Percentiles rank a stretch among this genome's conserved stretches.
Evolutionary conservation across 176 grass and related monocot species (phyloP).

Genomic region (Rhynchospora breviuscula): DNA sequence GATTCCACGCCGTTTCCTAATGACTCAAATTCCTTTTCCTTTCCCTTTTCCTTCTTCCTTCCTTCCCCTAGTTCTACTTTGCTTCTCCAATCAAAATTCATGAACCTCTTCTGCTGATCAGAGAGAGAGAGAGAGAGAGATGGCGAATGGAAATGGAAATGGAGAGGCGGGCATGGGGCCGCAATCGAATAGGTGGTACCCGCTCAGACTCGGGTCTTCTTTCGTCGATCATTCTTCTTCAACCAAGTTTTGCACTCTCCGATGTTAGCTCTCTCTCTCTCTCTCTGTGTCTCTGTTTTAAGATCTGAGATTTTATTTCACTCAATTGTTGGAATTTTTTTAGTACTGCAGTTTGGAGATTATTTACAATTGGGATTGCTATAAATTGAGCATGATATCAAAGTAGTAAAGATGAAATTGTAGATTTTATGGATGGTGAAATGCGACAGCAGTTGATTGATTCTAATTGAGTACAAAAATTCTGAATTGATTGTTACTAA

Average conservation of each 20-base stretch:
- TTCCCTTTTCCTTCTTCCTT: neutral
- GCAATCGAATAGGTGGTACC: slow-evolving; percentile 15
- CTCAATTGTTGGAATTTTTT: neutral
- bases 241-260: slow-evolving; percentile 33
- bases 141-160: slow-evolving; percentile 1
- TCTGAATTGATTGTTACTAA: neutral
- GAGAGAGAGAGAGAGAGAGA: neutral
- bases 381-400: neutral
- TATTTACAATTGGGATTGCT: neutral
- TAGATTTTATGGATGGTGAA: neutral
- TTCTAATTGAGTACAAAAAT: neutral
- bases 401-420: neutral
- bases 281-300: neutral
- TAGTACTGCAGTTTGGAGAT: neutral
- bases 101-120: neutral
- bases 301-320: neutral
- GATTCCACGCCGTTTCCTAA: too few species aligned
- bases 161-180: neutral
- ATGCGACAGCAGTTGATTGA: neutral
- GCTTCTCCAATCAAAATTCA: neutral
- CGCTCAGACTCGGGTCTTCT: slow-evolving; percentile 16
- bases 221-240: neutral
- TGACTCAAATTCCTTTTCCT: too few species aligned
- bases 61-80: too few species aligned
- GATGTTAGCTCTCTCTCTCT: slow-evolving; percentile 32